Base-by-base conservation (phyloP, 108 stramenopile genomes). In the Nitzschia inconspicua region DNA sequence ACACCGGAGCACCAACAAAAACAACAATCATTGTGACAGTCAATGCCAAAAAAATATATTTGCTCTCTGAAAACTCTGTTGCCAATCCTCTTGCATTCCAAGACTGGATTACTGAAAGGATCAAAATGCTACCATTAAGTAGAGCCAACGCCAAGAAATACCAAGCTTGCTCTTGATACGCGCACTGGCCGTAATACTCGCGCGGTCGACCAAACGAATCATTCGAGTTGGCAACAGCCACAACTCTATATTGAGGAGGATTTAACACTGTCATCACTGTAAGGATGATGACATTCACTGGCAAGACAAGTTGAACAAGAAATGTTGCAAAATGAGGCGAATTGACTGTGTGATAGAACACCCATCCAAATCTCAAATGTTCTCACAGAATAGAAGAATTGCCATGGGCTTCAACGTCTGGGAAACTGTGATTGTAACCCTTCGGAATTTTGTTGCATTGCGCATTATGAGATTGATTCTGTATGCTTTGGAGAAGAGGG, bases 341-440 rank as follows among this genome's bases (percentile, higher is more conserved):
- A n/a, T n/a, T n/a, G n/a, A n/a, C n/a, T n/a, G n/a, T n/a, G n/a
- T n/a, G n/a, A n/a, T n/a, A n/a, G n/a, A n/a, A n/a, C n/a, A n/a
- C n/a, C n/a, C n/a, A n/a, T n/a, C n/a, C n/a, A n/a, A n/a, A n/a
- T n/a, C n/a, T n/a, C n/a, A n/a, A n/a, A n/a, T n/a, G n/a, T n/a
- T n/a, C 44, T 11, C 22, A 46, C 44, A 46, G n/a, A 18, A 16
- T 9, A 46, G 18, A 9, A 46, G 9, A 18, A 54, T 30, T 9
- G 31, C 62, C 51, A 85, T 51, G n/a, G 84, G 84, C 44, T 70
- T 62, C 0, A 65, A 46, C 4, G 80, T 77, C 52, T 82, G 80
- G 16, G 26, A 22, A 24, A 61, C 43, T 23, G 77, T 73, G 8
- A 85, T 55, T 50, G 76, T 73, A 20, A 82, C 54, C 20, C 79